phyloP scores from a whole-genome alignment of 495 filamentous ascomycete species.

The Talaromyces nanjingensis region DNA sequence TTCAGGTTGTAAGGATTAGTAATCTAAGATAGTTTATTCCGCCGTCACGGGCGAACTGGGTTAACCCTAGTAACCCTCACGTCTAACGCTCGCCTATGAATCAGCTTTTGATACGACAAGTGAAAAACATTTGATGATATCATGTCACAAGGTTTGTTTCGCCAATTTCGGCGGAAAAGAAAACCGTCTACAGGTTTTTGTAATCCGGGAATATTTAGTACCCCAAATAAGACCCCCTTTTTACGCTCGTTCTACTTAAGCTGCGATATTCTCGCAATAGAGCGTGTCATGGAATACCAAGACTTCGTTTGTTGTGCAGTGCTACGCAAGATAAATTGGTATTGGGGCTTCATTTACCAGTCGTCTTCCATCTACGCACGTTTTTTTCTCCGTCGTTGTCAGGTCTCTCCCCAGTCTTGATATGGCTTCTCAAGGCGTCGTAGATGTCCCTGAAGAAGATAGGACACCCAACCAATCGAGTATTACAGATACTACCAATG shows the following conservation, averaged over 20 bases:
- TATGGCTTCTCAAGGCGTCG: background rate
- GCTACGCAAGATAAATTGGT: background rate
- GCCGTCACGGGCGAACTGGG: constrained; percentile 25
- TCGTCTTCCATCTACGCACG: background rate
- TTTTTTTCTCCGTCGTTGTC: background rate
- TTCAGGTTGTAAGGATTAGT: constrained; percentile 15
- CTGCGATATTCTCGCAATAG: background rate
- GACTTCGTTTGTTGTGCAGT: background rate
- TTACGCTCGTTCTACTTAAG: background rate
- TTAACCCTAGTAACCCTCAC: constrained; percentile 2
- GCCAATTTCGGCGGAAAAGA: background rate
- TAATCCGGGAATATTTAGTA: background rate
- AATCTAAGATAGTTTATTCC: constrained; percentile 37
- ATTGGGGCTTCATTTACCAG: background rate
- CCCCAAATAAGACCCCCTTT: background rate
- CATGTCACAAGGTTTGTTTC: background rate
- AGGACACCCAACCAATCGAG: background rate
- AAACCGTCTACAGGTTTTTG: background rate
- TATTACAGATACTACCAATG: background rate
- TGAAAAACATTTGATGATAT: background rate
- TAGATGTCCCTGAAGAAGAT: background rate
- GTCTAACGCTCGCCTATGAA: background rate
- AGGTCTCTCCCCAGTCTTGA: background rate
- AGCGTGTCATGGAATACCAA: background rate
- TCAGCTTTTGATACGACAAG: background rate